These are phyloP conservation scores for Umbilicus rupestris DNA, from an alignment of 164 flowering plant genomes.

Conservation along the genomic window DNA sequence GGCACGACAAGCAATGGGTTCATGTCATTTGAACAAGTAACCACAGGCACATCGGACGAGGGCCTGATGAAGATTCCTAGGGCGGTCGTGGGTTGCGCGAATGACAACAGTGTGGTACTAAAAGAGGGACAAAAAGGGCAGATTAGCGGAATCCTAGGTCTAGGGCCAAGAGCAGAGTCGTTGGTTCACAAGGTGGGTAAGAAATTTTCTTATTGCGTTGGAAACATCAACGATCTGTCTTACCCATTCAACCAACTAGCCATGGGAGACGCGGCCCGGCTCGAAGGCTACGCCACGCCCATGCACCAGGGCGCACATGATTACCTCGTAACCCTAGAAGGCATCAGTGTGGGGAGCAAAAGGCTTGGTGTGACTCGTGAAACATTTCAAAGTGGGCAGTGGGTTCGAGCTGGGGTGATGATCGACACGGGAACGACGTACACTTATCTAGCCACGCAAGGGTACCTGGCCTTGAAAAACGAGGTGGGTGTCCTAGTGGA, in stretches of 20 bases:
- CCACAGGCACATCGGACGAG: slow-evolving; percentile 15
- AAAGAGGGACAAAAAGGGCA: background rate
- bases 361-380: slow-evolving; percentile 9
- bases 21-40: slow-evolving; percentile 14
- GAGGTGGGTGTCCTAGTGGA: slow-evolving; percentile 6
- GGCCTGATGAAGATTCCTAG: slow-evolving; percentile 1
- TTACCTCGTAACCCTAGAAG: slow-evolving; percentile 18
- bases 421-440: slow-evolving; percentile 3
- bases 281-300: slow-evolving; percentile 21
- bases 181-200: slow-evolving; percentile 11
- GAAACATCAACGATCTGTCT: slow-evolving; percentile 9
- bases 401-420: slow-evolving; percentile 6
- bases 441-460: slow-evolving; percentile 10
- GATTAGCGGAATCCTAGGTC: slow-evolving; percentile 20
- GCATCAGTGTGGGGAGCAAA: slow-evolving; percentile 15
- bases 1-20: slow-evolving; percentile 5
- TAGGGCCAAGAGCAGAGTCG: slow-evolving; percentile 11
- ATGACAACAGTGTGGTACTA: background rate
- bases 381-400: background rate
- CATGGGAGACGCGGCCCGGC: slow-evolving; percentile 12
- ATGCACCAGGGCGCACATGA: background rate
- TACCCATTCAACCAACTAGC: slow-evolving; percentile 10
- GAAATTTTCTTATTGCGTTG: slow-evolving; percentile 28
- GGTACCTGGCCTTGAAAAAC: background rate
- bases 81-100: slow-evolving; percentile 21